Evolutionary conservation across 208 protist species (phyloP).

Genomic region (Leishmania martiniquensis): DNA sequence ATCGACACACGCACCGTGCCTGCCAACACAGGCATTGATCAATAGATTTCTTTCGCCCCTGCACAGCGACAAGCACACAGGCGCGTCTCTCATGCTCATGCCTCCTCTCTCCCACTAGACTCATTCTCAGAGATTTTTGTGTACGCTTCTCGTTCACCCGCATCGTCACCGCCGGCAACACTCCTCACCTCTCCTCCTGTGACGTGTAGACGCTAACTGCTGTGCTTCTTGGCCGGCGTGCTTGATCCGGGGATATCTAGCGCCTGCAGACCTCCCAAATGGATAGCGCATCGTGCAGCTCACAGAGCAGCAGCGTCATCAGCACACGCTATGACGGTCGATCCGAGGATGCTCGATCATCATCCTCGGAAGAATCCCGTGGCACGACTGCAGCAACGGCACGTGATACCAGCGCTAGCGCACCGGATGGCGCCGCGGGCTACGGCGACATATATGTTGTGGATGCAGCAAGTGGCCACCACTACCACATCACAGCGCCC

Average conservation of each 20-base stretch:
- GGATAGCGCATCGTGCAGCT: background rate
- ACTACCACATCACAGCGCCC: constrained; percentile 20
- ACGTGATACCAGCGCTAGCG: background rate
- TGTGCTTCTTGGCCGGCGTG: background rate
- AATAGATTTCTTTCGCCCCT: background rate
- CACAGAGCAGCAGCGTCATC: background rate
- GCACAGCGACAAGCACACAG: background rate
- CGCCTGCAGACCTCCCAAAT: background rate
- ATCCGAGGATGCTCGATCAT: background rate
- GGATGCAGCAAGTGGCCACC: constrained; percentile 13
- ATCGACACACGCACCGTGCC: too few relatives aligned
- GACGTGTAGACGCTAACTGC: background rate
- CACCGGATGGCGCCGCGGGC: background rate
- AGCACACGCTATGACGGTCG: constrained; percentile 1
- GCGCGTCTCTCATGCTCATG: background rate
- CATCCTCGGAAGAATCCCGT: background rate
- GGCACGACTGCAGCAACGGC: background rate
- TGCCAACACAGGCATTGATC: background rate
- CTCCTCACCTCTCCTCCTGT: background rate
- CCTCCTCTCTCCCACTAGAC: background rate
- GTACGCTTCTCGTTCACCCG: background rate
- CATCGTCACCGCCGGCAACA: background rate
- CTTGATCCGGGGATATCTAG: background rate
- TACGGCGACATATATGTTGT: constrained; percentile 24
- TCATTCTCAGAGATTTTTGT: background rate